These are phyloP conservation scores for Chytridium lagenaria DNA, from an alignment of 371 early-diverging fungal genomes.

Conservation along the genomic window DNA sequence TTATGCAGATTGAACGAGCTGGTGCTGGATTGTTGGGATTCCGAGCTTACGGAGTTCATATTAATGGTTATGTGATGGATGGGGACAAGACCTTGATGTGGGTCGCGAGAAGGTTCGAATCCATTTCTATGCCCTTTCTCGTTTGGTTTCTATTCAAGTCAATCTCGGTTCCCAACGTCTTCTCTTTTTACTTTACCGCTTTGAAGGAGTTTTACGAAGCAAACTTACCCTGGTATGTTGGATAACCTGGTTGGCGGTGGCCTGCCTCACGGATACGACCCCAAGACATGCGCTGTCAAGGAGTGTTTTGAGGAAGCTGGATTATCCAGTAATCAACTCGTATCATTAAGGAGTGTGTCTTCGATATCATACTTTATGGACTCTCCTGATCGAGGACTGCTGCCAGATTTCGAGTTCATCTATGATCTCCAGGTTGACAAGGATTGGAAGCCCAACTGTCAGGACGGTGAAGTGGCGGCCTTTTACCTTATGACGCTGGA, in stretches of 20 bases:
- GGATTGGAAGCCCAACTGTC: constrained; percentile 71
- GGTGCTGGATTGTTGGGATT: constrained; percentile 61
- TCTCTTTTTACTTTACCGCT: neutral
- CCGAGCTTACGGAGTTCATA: constrained; percentile 60
- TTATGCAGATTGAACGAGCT: constrained; percentile 81
- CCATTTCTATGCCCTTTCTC: no score
- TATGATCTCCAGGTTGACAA: constrained; percentile 80
- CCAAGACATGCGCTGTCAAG: constrained; percentile 74
- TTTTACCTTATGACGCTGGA: constrained; percentile 79
- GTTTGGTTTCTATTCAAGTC: neutral
- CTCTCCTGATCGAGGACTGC: constrained; percentile 76
- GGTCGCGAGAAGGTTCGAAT: constrained; percentile 82
- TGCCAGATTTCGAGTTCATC: constrained; percentile 65
- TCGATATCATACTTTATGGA: constrained; percentile 74
- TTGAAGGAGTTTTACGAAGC: constrained; percentile 67
- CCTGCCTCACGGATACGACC: constrained; percentile 68
- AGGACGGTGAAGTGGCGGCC: constrained; percentile 89
- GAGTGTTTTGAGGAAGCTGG: constrained; percentile 93
- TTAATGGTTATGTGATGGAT: constrained; percentile 72
- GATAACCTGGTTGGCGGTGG: constrained; percentile 90
- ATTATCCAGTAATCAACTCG: constrained; percentile 65
- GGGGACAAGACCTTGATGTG: constrained; percentile 74
- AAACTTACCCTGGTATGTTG: constrained; percentile 83
- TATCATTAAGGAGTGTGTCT: constrained; percentile 60
- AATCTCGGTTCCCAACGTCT: constrained; percentile 8